Evolutionary conservation across 2,329 filamentous ascomycete species (phyloP).

Genomic region (Trichoderma sp.): DNA sequence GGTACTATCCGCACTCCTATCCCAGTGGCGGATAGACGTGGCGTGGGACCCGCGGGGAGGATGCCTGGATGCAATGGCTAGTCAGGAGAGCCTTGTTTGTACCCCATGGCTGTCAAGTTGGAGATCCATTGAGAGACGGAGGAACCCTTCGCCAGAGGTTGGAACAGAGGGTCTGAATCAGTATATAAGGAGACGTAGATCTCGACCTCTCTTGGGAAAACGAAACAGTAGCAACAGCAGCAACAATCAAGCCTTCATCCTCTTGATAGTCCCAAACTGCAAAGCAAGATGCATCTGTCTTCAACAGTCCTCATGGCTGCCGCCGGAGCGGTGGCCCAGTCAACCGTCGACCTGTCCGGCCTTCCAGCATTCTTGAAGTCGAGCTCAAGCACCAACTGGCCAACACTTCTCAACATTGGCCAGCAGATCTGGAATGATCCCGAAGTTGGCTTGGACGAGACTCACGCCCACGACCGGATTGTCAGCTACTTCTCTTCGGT

Average conservation of each 20-base stretch:
- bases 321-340: conserved; percentile 3
- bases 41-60: not conserved
- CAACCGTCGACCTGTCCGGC: not conserved
- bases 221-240: not conserved
- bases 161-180: not conserved
- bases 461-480: conserved; percentile 24
- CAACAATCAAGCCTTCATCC: not conserved
- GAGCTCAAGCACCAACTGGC: conserved; percentile 15
- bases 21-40: not conserved
- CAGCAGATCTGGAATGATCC: conserved; percentile 24
- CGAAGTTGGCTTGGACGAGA: conserved; percentile 24
- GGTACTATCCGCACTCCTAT: not conserved
- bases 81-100: conserved; percentile 1
- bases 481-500: conserved; percentile 24
- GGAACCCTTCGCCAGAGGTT: not conserved
- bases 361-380: conserved; percentile 16
- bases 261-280: not conserved
- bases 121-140: not conserved
- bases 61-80: not conserved
- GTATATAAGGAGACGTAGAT: conserved; percentile 3
- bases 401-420: conserved; percentile 22
- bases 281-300: conserved; percentile 3
- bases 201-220: not conserved
- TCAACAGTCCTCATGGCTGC: conserved; percentile 12
- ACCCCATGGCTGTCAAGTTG: not conserved